Conservation (phyloP, 208 protist genomes). For the Borovskyia barvae region DNA sequence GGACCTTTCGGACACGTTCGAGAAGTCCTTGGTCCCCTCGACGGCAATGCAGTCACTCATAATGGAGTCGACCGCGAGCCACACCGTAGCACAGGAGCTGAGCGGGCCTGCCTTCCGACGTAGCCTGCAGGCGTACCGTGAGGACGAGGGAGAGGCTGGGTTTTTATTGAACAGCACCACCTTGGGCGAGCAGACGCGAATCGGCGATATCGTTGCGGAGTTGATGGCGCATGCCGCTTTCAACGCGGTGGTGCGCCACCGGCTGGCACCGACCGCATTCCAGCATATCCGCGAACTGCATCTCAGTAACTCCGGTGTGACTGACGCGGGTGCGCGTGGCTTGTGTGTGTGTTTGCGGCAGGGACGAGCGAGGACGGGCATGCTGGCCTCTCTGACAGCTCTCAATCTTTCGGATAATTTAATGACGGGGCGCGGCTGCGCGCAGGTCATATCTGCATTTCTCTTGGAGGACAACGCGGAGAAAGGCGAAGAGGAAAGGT, state of each 20-base stretch:
- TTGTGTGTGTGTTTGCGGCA: constrained; percentile 40
- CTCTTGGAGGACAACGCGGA: constrained; percentile 26
- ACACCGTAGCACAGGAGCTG: constrained; percentile 10
- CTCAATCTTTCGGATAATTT: constrained; percentile 69
- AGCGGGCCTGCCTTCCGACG: constrained; percentile 4
- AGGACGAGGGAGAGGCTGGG: constrained; percentile 20
- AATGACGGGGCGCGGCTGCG: constrained; percentile 51
- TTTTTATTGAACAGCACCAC: constrained; percentile 43
- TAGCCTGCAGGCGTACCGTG: constrained; percentile 17
- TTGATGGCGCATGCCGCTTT: constrained; percentile 64
- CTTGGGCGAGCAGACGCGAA: constrained; percentile 44
- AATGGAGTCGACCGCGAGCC: constrained; percentile 7
- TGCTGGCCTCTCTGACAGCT: constrained; percentile 43
- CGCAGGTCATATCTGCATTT: constrained; percentile 43
- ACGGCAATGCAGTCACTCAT: constrained; percentile 28
- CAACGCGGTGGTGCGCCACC: constrained; percentile 36
- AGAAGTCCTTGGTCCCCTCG: constrained; percentile 31
- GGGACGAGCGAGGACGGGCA: constrained; percentile 26
- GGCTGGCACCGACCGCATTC: constrained; percentile 44
- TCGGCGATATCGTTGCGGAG: constrained; percentile 66
- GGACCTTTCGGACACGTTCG: constrained; percentile 63
- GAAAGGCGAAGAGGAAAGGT: not conserved
- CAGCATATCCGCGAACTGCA: constrained; percentile 51
- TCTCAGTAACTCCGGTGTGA: constrained; percentile 57
- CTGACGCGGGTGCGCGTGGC: constrained; percentile 50